Conservation (phyloP, 2,329 filamentous ascomycete genomes). For the Scopulariopsis brevicaulis region DNA sequence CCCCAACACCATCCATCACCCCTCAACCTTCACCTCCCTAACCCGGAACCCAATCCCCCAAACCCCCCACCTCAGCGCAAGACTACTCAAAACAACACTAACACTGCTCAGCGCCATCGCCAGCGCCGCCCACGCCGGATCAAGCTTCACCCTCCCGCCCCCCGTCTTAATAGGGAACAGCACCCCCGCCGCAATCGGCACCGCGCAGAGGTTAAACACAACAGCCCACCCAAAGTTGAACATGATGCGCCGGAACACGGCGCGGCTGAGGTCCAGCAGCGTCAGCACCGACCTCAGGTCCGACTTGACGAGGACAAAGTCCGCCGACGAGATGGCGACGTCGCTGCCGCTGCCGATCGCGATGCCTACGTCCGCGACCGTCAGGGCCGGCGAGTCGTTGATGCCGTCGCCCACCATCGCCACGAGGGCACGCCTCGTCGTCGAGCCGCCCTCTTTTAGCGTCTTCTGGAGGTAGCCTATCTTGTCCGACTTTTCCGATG, state of each 20-base stretch:
- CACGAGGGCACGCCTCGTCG: conserved; percentile 35
- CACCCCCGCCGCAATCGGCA: conserved; percentile 73
- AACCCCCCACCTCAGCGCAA: conserved; percentile 49
- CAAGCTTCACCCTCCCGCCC: conserved; percentile 49
- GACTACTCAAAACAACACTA: conserved; percentile 74
- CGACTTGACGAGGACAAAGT: conserved; percentile 70
- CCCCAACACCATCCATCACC: neutral
- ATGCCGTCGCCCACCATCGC: conserved; percentile 87
- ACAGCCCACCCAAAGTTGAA: conserved; percentile 82
- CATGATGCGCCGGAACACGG: conserved; percentile 67
- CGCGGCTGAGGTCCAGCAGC: conserved; percentile 57
- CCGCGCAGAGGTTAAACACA: conserved; percentile 66
- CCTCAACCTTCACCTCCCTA: conserved; percentile 11
- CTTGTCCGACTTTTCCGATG: conserved; percentile 68
- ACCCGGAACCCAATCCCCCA: conserved; percentile 31
- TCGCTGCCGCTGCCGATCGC: conserved; percentile 77
- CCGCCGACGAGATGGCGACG: conserved; percentile 69
- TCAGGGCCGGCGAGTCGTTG: conserved; percentile 77
- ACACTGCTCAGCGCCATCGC: conserved; percentile 92
- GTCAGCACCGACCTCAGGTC: conserved; percentile 60
- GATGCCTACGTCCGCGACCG: conserved; percentile 71
- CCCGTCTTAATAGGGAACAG: conserved; percentile 47
- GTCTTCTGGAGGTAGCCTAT: conserved; percentile 51
- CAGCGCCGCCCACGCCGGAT: conserved; percentile 77
- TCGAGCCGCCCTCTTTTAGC: conserved; percentile 21